phyloP scores from a whole-genome alignment of 129 eudicot species.

The Pulicaria dysenterica region DNA sequence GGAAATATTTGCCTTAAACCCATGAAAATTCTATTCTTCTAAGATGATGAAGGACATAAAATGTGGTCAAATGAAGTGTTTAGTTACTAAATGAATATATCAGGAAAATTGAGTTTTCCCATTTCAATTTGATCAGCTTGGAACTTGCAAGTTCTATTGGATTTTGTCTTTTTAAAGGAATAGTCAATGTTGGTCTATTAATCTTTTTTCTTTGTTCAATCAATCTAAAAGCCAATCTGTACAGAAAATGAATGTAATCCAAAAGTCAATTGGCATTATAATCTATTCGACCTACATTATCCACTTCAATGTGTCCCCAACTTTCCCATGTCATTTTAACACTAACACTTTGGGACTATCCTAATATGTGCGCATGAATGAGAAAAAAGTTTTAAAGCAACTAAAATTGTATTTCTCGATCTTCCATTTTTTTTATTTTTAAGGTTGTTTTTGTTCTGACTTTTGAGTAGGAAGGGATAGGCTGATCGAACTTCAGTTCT shows the following conservation, averaged over 20 bases:
- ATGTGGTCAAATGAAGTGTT: conserved; percentile 18
- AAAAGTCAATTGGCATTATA: conserved; percentile 19
- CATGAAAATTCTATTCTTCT: too few species aligned
- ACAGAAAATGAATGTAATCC: conserved; percentile 10
- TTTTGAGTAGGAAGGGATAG: too few species aligned
- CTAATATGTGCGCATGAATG: conserved; percentile 5
- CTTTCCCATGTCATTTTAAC: conserved; percentile 23
- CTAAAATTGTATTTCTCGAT: neutral
- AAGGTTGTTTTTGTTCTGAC: neutral
- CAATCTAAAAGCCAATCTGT: conserved; percentile 15
- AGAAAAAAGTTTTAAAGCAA: neutral
- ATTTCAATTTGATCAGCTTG: too few species aligned
- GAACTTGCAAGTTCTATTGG: neutral
- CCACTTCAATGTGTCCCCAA: conserved; percentile 26
- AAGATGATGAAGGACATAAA: neutral
- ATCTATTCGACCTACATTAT: conserved; percentile 33
- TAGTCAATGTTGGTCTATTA: neutral
- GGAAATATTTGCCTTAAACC: too few species aligned
- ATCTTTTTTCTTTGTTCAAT: conserved; percentile 27
- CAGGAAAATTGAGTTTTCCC: neutral
- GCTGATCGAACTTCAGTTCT: too few species aligned
- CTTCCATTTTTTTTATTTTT: conserved; percentile 3
- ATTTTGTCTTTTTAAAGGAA: conserved; percentile 13
- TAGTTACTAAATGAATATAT: neutral
- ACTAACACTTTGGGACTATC: conserved; percentile 16